Conservation (phyloP, 2,329 filamentous ascomycete species). For the Aspergillus tamarii region DNA sequence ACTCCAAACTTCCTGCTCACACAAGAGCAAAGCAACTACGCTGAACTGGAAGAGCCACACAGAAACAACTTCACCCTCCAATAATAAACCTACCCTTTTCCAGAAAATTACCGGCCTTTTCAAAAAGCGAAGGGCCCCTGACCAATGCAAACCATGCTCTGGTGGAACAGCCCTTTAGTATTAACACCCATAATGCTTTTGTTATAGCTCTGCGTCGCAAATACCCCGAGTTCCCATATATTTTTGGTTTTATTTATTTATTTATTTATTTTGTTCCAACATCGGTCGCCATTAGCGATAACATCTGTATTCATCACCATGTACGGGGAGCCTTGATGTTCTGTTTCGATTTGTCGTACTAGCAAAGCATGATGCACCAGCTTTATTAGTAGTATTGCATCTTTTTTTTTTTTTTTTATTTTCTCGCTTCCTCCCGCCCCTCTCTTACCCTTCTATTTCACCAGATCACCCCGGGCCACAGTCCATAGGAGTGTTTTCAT, state of each 20-base stretch:
- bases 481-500: neutral
- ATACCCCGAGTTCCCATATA: neutral
- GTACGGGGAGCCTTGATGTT: neutral
- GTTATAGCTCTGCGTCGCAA: neutral
- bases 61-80: neutral
- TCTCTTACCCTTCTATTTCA: neutral
- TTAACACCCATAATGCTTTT: neutral
- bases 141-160: too few relatives aligned
- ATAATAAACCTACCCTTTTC: neutral
- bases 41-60: neutral
- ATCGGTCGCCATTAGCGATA: neutral
- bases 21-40: constrained; percentile 1
- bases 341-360: neutral
- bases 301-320: neutral
- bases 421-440: too few relatives aligned
- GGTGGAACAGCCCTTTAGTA: neutral
- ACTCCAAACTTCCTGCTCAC: constrained; percentile 12
- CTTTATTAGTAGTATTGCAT: neutral
- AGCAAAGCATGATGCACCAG: neutral
- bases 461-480: neutral
- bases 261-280: too few relatives aligned
- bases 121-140: constrained; percentile 6
- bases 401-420: neutral
- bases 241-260: neutral
- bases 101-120: constrained; percentile 12